phyloP scores from a whole-genome alignment of 805 yeast genomes.

The Ogataea siamensis region DNA sequence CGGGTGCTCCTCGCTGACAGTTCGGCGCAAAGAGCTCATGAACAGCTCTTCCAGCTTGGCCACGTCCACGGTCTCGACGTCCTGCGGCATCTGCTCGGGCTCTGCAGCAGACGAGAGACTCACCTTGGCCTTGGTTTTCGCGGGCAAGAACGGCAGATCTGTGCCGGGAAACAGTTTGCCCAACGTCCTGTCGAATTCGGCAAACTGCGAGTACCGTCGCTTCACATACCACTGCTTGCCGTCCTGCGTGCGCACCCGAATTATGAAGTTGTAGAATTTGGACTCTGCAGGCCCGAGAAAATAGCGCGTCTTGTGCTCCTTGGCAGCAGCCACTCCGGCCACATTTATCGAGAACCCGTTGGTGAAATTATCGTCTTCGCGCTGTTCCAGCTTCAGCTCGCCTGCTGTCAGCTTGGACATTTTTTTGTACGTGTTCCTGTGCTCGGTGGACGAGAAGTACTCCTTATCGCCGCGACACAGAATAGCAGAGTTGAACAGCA shows the following conservation, averaged over 20 bases:
- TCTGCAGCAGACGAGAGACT: conserved; percentile 21
- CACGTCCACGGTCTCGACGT: conserved; percentile 15
- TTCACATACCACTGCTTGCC: conserved; percentile 47
- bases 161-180: conserved; percentile 66
- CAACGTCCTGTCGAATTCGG: conserved; percentile 50
- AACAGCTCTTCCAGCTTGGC: conserved; percentile 24
- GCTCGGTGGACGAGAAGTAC: conserved; percentile 41
- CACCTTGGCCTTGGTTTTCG: conserved; percentile 29
- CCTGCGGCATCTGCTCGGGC: conserved; percentile 6
- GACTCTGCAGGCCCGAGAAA: conserved; percentile 25
- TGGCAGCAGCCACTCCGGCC: conserved; percentile 53
- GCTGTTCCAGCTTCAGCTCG: conserved; percentile 36
- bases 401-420: conserved; percentile 32
- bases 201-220: conserved; percentile 69
- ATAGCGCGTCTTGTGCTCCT: conserved; percentile 25
- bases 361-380: conserved; percentile 36
- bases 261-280: conserved; percentile 44
- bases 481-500: conserved; percentile 74
- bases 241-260: conserved; percentile 40
- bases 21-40: conserved; percentile 17
- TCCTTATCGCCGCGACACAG: conserved; percentile 55
- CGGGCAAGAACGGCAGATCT: conserved; percentile 40
- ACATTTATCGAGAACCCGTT: conserved; percentile 67
- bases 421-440: conserved; percentile 40
- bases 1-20: conserved; percentile 9